phyloP scores from a whole-genome alignment of 495 filamentous ascomycete genomes.

The Penicillium arizonense region DNA sequence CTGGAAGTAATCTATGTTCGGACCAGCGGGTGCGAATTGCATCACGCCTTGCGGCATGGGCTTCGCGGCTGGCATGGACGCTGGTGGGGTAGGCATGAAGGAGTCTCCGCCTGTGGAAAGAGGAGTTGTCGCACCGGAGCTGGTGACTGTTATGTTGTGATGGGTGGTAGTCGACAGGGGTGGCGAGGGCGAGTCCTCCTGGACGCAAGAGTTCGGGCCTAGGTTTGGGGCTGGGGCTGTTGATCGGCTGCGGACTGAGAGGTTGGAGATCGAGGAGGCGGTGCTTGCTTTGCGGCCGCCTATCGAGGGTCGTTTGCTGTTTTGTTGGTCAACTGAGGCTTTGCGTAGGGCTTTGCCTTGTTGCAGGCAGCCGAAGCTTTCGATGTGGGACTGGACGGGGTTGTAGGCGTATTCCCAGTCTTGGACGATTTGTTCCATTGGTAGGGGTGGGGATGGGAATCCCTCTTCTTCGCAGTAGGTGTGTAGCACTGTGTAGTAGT shows the following conservation, averaged over 20 bases:
- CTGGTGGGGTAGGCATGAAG: conserved; percentile 11
- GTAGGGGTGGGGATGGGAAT: conserved; percentile 71
- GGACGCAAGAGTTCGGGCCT: conserved; percentile 17
- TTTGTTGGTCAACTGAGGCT: conserved; percentile 51
- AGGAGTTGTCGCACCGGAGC: conserved; percentile 24
- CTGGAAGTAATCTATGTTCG: conserved; percentile 52
- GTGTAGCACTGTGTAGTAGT: conserved; percentile 82
- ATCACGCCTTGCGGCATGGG: conserved; percentile 17
- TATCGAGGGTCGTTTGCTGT: conserved; percentile 29
- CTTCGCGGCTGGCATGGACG: conserved; percentile 8
- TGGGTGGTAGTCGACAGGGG: conserved; percentile 18
- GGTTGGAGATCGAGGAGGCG: conserved; percentile 6
- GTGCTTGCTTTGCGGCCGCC: conserved; percentile 17
- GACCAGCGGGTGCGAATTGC: conserved; percentile 26
- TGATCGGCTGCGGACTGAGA: conserved; percentile 12
- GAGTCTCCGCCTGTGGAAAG: conserved; percentile 19
- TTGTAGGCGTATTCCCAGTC: conserved; percentile 67
- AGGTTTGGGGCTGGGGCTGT: conserved; percentile 19
- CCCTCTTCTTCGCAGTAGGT: conserved; percentile 70
- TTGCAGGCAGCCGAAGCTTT: conserved; percentile 67
- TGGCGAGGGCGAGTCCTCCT: conserved; percentile 14
- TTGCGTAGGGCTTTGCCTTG: conserved; percentile 72
- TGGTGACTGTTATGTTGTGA: conserved; percentile 14
- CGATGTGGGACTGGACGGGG: conserved; percentile 66
- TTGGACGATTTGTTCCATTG: conserved; percentile 68